Percentiles rank a stretch among this genome's conserved stretches.
Conservation (phyloP, 208 protist species). For the Dictyostelium gargantuum region DNA sequence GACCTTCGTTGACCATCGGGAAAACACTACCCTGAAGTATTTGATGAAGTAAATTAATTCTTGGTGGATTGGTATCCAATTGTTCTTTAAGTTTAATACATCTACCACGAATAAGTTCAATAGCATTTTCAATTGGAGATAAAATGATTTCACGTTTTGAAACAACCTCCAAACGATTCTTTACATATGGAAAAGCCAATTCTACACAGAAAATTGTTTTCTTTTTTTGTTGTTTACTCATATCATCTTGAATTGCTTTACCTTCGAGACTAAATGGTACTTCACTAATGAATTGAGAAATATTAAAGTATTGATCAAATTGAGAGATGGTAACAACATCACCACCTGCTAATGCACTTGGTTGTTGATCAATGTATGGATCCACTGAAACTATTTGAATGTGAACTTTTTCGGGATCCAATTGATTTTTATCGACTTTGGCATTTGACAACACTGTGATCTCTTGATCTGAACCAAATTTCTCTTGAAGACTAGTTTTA, state of each 20-base stretch:
- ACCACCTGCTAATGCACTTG: not conserved
- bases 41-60: constrained; percentile 49
- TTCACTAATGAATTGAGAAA: constrained; percentile 45
- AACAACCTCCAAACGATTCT: constrained; percentile 74
- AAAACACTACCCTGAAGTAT: constrained; percentile 40
- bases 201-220: constrained; percentile 81
- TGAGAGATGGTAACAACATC: not conserved
- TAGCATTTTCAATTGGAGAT: constrained; percentile 75
- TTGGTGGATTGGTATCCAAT: constrained; percentile 25
- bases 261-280: constrained; percentile 79
- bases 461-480: constrained; percentile 60
- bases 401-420: constrained; percentile 38
- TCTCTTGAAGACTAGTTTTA: constrained; percentile 55
- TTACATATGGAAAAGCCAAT: constrained; percentile 77
- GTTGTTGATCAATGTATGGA: constrained; percentile 12
- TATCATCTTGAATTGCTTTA: constrained; percentile 74
- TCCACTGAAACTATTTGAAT: constrained; percentile 47
- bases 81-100: constrained; percentile 29
- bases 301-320: constrained; percentile 61
- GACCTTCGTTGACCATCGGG: constrained; percentile 63
- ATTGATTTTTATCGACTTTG: not conserved
- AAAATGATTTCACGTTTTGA: constrained; percentile 73
- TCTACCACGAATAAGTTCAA: constrained; percentile 56
- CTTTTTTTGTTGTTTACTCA: constrained; percentile 80
- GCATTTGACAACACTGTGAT: constrained; percentile 7